Base-by-base conservation (phyloP, 768 basidiomycete genomes). In the Galerina sulciceps region DNA sequence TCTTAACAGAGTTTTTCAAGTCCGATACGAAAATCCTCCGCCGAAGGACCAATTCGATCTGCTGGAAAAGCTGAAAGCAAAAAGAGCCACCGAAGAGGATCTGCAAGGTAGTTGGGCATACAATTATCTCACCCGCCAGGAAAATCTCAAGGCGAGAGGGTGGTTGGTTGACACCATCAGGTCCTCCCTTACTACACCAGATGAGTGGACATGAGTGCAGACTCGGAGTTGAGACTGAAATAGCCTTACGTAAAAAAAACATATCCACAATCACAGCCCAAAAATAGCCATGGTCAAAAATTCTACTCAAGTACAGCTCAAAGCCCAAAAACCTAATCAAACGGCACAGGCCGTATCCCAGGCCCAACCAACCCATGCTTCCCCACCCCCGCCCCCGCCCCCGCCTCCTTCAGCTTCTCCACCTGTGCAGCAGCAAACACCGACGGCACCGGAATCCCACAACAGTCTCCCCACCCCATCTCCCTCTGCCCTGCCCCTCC, bases 391-490 rank as follows among this genome's bases (percentile, higher is more conserved):
- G 75, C 74, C 15, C 64, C 65, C 34, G 40, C 20, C 35, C 40
- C 49, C 9, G 35, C 37, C 6, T 23, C 49, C 59, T 75, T 76
- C 26, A 76, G 70, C 64, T 77, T 73, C 64, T 83, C 84, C 31
- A 78, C 81, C 57, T 78, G 75, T 0, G 88, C 90, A 43, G 93
- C 92, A 22, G 83, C 94, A 67, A 96, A 94, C 3, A 74, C 88
- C 40, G 86, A 88, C 3, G 94, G 94, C 6, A 96, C 86, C 0
- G 87, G 88, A 59, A 96, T 96, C 0, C 94, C 93, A 72, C 94
- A 96, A 69, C 94, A 94, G 64, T 96, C 93, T 0, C 91, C 93
- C 91, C 93, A 93, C 2, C 90, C 87, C 35, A 81, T 78, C 51
- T 82, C 79, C 51, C 71, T 69, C 55, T 85, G 83, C 0, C 79